Evolutionary conservation across 768 basidiomycete genomes (phyloP), one percentile per base, ranked within the genome.

Genomic region (Suillus subluteus): DNA sequence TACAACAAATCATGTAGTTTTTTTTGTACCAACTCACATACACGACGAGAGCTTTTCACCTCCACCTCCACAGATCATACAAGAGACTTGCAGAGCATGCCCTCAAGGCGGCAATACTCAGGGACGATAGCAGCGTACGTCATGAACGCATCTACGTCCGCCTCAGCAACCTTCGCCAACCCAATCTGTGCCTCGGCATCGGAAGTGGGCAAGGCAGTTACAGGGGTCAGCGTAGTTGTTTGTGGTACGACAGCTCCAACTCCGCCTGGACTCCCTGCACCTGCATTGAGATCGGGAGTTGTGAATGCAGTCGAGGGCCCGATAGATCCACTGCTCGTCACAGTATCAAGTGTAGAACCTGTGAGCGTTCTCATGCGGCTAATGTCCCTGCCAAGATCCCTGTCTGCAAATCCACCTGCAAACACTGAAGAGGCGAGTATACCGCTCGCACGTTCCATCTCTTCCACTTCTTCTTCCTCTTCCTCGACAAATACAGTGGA

Each of bases 121-220:
- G 92, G 91, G 21, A 95, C 90, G 74, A 94, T 91, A 43, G 91
- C 87, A 23, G 92, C 92, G 74, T 95, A 95, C 0, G 90, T 86
- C 87, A 92, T 86, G 77, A 94, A 94, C 64, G 92, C 89, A 76
- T 95, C 94, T 63, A 87, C 79, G 74, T 95, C 94, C 16, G 93
- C 87, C 66, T 94, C 92, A 0, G 94, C 92, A 7, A 95, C 89
- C 77, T 93, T 94, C 40, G 87, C 89, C 58, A 94, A 77, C 18
- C 94, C 94, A 41, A 90, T 81, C 78, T 91, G 91, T 40, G 86
- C 82, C 78, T 94, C 93, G 18, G 83, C 81, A 67, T 94, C 92
- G 3, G 83, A 81, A 1, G 92, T 94, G 18, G 87, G 85, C 63
- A 95, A 80, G 35, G 92, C 88, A 15, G 86, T 84, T 11, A 93